Conservation (phyloP, 208 protist genomes). For the Wallacemonas collosoma region DNA sequence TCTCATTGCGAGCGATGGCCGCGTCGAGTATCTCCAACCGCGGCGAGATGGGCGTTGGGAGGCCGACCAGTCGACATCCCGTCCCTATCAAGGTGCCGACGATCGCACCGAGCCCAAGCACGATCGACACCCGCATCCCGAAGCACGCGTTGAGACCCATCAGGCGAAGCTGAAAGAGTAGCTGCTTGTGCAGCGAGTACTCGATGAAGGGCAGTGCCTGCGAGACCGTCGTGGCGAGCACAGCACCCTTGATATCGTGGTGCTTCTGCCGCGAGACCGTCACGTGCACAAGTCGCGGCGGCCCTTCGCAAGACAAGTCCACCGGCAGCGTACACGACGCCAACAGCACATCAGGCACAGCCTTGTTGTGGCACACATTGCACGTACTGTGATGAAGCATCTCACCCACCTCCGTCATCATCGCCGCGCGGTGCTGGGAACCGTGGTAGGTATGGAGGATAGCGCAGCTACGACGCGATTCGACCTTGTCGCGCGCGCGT, state of each 20-base stretch:
- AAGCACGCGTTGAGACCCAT: constrained; percentile 88
- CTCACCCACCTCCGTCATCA: constrained; percentile 37
- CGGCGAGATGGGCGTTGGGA: constrained; percentile 68
- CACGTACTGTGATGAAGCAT: constrained; percentile 55
- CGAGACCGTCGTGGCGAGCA: constrained; percentile 78
- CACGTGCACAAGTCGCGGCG: constrained; percentile 77
- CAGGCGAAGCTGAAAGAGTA: constrained; percentile 86
- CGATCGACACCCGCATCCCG: constrained; percentile 73
- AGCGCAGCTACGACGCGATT: constrained; percentile 47
- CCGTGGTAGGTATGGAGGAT: constrained; percentile 72
- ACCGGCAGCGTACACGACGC: constrained; percentile 78
- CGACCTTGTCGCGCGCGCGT: constrained; percentile 43
- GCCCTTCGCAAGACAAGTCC: constrained; percentile 59
- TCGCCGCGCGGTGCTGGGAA: constrained; percentile 25
- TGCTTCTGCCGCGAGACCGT: constrained; percentile 68
- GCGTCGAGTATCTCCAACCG: constrained; percentile 70
- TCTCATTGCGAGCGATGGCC: constrained; percentile 52
- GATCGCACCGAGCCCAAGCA: constrained; percentile 68
- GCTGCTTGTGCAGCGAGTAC: constrained; percentile 89
- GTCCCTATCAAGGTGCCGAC: constrained; percentile 82
- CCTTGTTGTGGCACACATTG: constrained; percentile 63
- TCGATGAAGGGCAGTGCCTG: constrained; percentile 91
- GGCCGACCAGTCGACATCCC: constrained; percentile 65
- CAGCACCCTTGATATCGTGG: constrained; percentile 61
- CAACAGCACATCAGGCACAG: constrained; percentile 82